A percentile compares a stretch with the other conserved stretches of the same genome.
These are phyloP conservation scores for Nothophoma quercina DNA, from an alignment of 2,329 filamentous ascomycete species.

Conservation along the genomic window DNA sequence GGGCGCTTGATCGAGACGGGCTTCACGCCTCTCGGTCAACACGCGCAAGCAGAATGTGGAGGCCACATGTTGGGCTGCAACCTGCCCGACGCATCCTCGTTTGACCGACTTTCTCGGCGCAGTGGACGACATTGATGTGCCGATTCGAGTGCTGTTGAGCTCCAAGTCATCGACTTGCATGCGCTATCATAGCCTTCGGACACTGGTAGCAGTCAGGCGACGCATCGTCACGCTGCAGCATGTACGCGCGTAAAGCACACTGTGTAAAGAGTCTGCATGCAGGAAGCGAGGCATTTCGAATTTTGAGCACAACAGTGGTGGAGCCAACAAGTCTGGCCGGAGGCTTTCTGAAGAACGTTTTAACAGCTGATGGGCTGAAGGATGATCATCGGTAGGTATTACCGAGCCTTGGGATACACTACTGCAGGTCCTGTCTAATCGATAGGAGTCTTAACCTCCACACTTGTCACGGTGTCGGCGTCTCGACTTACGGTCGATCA, in stretches of 20 bases:
- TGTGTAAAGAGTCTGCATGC: background rate
- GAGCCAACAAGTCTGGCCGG: slow-evolving; percentile 4
- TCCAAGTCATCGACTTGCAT: background rate
- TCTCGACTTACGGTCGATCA: slow-evolving; percentile 4
- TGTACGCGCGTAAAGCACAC: slow-evolving; percentile 13
- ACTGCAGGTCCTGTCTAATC: slow-evolving; percentile 32
- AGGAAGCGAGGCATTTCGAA: background rate
- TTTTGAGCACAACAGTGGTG: background rate
- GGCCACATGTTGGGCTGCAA: background rate
- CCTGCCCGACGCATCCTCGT: background rate
- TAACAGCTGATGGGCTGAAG: slow-evolving; percentile 5
- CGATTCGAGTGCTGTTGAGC: background rate
- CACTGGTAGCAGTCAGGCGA: slow-evolving; percentile 3
- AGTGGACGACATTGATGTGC: background rate
- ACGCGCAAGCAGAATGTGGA: background rate
- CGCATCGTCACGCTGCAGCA: slow-evolving; percentile 11
- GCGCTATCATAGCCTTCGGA: background rate
- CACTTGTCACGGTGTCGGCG: background rate
- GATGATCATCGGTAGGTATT: slow-evolving; percentile 14
- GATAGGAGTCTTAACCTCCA: slow-evolving; percentile 30
- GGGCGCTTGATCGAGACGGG: background rate
- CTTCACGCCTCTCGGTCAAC: background rate
- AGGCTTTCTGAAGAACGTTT: slow-evolving; percentile 2
- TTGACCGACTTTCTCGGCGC: background rate
- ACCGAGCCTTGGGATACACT: slow-evolving; percentile 15